phyloP scores from a whole-genome alignment of 176 grass and related monocot genomes.

The barley (Hordeum vulgare) region DNA sequence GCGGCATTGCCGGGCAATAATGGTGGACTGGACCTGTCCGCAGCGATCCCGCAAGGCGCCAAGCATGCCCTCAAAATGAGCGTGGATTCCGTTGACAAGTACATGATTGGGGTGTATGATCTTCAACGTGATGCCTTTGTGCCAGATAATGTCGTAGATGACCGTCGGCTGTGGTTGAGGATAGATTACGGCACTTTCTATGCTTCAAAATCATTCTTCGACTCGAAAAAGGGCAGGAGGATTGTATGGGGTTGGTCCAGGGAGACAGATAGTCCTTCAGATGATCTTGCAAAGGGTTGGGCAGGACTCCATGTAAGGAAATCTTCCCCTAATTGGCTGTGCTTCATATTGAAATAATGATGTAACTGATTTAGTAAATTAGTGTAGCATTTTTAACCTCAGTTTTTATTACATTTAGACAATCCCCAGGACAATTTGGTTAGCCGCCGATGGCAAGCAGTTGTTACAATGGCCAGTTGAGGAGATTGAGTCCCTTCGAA shows the following conservation, averaged over 20 bases:
- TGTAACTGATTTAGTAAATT: background rate
- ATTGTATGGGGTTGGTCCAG: slow-evolving; percentile 66
- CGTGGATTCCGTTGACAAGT: slow-evolving; percentile 43
- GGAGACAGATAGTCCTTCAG: slow-evolving; percentile 47
- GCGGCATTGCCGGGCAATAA: background rate
- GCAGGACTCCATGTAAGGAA: slow-evolving; percentile 46
- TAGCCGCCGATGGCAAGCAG: too few relatives aligned
- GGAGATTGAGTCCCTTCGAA: too few relatives aligned
- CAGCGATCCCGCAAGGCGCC: background rate
- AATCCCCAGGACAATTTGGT: background rate
- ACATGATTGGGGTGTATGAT: slow-evolving; percentile 55
- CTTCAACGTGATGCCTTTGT: background rate
- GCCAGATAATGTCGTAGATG: slow-evolving; percentile 22
- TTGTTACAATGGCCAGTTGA: too few relatives aligned
- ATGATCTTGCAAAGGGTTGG: background rate
- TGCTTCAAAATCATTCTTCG: background rate
- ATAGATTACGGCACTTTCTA: slow-evolving; percentile 44
- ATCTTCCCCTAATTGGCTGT: background rate
- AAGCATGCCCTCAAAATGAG: background rate
- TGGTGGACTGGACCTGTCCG: background rate
- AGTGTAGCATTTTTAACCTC: background rate
- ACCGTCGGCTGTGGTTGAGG: slow-evolving; percentile 44
- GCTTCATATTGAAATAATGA: background rate
- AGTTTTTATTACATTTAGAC: slow-evolving; percentile 25
- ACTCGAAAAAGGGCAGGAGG: slow-evolving; percentile 39